Percentiles rank a stretch among this genome's conserved stretches.
phyloP scores from a whole-genome alignment of 805 yeast species.

The Pichia nakasei region DNA sequence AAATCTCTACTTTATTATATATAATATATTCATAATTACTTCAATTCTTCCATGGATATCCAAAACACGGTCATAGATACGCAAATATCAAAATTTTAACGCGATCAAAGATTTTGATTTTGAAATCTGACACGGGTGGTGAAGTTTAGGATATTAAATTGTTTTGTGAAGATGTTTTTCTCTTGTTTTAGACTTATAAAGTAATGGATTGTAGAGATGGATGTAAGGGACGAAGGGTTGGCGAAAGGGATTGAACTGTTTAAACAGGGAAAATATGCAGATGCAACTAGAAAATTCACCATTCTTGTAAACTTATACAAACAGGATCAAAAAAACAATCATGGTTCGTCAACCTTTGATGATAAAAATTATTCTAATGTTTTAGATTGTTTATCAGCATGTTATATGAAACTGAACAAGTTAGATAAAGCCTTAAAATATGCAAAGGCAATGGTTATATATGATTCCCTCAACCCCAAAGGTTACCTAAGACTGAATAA shows the following conservation, averaged over 20 bases:
- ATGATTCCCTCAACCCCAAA: constrained; percentile 40
- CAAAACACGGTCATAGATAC: too few species aligned
- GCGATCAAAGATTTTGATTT: too few species aligned
- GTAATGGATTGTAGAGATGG: neutral
- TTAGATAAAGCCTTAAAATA: constrained; percentile 30
- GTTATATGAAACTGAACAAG: constrained; percentile 33
- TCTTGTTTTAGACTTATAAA: too few species aligned
- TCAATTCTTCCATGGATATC: too few species aligned
- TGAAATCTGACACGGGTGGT: too few species aligned
- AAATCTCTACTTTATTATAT: too few species aligned
- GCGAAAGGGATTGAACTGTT: constrained; percentile 1
- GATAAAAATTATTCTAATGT: constrained; percentile 7
- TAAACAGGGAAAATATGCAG: constrained; percentile 10
- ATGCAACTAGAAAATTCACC: neutral
- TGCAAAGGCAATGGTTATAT: constrained; percentile 25
- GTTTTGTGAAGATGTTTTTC: too few species aligned
- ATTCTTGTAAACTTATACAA: neutral
- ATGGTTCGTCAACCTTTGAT: neutral
- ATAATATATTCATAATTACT: too few species aligned
- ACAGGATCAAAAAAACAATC: neutral
- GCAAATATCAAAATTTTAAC: too few species aligned
- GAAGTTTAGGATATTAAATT: too few species aligned
- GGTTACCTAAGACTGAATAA: constrained; percentile 41
- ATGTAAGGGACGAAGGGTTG: neutral
- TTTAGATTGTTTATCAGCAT: constrained; percentile 42